A percentile compares a stretch with the other conserved stretches of the same genome.
phyloP scores from a whole-genome alignment of 768 basidiomycete species.

The Mycena amicta region DNA sequence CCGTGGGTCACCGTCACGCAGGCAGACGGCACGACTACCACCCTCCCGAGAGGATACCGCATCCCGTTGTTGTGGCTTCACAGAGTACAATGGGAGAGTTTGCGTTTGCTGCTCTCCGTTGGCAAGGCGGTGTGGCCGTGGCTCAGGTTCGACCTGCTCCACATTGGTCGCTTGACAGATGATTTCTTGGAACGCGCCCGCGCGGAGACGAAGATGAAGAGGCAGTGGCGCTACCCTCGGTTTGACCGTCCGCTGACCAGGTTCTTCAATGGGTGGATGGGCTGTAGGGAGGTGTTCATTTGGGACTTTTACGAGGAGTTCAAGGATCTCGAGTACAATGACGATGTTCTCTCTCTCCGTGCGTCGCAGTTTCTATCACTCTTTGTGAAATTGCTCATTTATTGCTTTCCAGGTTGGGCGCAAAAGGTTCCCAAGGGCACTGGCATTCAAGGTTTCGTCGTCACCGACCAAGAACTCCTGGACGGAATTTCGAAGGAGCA shows the following conservation, averaged over 20 bases:
- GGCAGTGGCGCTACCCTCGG: slow-evolving; percentile 18
- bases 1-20: slow-evolving; percentile 16
- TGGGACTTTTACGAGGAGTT: slow-evolving; percentile 21
- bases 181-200: slow-evolving; percentile 16
- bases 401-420: slow-evolving; percentile 13
- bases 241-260: slow-evolving; percentile 19
- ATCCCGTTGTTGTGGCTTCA: slow-evolving; percentile 16
- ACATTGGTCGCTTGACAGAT: slow-evolving; percentile 14
- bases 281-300: slow-evolving; percentile 16
- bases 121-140: slow-evolving; percentile 18
- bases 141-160: slow-evolving; percentile 19
- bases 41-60: slow-evolving; percentile 22
- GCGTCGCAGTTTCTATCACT: slow-evolving; percentile 1
- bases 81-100: slow-evolving; percentile 21
- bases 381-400: neutral
- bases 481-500: slow-evolving; percentile 10
- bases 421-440: slow-evolving; percentile 23
- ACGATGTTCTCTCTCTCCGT: slow-evolving; percentile 20
- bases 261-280: slow-evolving; percentile 25
- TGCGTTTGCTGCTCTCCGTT: slow-evolving; percentile 11
- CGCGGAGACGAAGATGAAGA: slow-evolving; percentile 14
- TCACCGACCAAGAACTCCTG: slow-evolving; percentile 19
- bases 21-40: slow-evolving; percentile 5
- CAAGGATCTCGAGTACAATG: slow-evolving; percentile 22
- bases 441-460: slow-evolving; percentile 19